phyloP scores from a whole-genome alignment of 805 yeast genomes.

The Yarrowia sp. region DNA sequence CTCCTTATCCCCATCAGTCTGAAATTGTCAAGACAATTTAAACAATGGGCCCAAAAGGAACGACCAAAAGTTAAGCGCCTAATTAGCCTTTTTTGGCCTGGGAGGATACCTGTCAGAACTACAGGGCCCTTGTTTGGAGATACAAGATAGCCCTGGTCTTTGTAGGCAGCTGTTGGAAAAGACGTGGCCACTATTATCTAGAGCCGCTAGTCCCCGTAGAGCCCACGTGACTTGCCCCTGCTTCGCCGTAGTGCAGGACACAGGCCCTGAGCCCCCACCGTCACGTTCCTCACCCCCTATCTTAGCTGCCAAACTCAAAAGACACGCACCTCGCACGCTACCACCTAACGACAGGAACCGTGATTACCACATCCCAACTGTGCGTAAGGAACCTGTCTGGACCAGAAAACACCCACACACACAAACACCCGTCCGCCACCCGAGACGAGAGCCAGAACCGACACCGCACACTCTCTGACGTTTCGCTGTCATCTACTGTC shows the following conservation, averaged over 20 bases:
- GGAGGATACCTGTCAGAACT: no score
- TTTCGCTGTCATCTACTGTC: background rate
- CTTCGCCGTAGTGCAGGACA: background rate
- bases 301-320: slow-evolving; percentile 14
- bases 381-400: background rate
- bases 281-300: slow-evolving; percentile 6
- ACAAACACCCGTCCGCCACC: background rate
- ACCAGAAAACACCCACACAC: background rate
- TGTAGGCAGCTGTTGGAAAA: no score
- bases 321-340: slow-evolving; percentile 19
- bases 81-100: no score
- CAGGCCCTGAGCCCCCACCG: background rate
- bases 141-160: no score
- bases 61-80: no score
- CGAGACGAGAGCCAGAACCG: background rate
- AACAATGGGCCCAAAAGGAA: no score
- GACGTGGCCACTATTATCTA: no score
- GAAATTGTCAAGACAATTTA: no score
- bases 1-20: no score
- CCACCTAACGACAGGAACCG: background rate
- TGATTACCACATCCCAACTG: background rate
- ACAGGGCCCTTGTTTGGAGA: no score
- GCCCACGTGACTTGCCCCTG: no score
- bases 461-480: background rate
- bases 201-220: no score